phyloP scores from a whole-genome alignment of 257 asterid genomes.

The Apocynum venetum region DNA sequence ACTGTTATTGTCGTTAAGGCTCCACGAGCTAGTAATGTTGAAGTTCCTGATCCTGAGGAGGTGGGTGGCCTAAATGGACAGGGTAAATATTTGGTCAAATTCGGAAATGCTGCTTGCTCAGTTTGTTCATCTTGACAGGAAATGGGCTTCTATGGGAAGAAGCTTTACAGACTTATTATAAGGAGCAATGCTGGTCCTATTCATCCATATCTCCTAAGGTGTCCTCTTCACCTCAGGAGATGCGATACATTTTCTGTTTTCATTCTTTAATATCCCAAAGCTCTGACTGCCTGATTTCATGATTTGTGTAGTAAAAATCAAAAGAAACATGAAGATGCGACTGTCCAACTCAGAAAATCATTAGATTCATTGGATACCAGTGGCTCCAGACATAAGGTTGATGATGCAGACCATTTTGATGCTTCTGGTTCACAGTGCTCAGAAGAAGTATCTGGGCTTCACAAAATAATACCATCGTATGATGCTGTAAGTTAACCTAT shows the following conservation, averaged over 20 bases:
- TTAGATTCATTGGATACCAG: conserved; percentile 28
- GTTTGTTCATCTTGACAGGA: conserved; percentile 38
- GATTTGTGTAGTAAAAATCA: conserved; percentile 40
- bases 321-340: conserved; percentile 27
- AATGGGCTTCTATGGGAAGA: conserved; percentile 36
- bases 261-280: not conserved
- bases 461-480: conserved; percentile 52
- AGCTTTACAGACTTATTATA: conserved; percentile 50
- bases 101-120: conserved; percentile 3
- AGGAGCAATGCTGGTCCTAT: conserved; percentile 73
- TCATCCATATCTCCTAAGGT: conserved; percentile 62
- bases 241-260: not conserved
- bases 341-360: conserved; percentile 34
- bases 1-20: conserved; percentile 65
- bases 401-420: conserved; percentile 26
- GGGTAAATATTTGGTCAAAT: not conserved
- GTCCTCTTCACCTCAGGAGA: conserved; percentile 12
- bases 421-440: conserved; percentile 21
- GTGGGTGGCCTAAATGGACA: conserved; percentile 32
- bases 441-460: conserved; percentile 34
- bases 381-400: conserved; percentile 22
- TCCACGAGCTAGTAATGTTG: conserved; percentile 67
- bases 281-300: conserved; percentile 16
- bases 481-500: conserved; percentile 46
- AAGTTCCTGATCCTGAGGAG: conserved; percentile 82